phyloP scores from a whole-genome alignment of 441 rosid species.

The Euphorbia celastroides region DNA sequence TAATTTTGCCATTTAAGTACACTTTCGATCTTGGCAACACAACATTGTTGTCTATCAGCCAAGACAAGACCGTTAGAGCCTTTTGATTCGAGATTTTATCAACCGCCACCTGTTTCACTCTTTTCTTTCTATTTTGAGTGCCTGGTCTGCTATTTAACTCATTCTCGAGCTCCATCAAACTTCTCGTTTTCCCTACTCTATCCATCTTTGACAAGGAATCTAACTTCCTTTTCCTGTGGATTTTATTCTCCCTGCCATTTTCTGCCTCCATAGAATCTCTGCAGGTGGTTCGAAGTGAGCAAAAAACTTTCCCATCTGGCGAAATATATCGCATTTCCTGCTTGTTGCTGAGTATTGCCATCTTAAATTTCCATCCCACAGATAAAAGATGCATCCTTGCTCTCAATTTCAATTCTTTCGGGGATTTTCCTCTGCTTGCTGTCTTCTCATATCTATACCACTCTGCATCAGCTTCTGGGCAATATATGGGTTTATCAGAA shows the following conservation, averaged over 20 bases:
- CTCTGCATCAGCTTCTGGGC: constrained; percentile 42
- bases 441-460: constrained; percentile 27
- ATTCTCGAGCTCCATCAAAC: constrained; percentile 8
- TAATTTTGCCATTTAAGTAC: constrained; percentile 30
- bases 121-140: constrained; percentile 26
- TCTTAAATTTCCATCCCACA: constrained; percentile 44
- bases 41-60: constrained; percentile 65
- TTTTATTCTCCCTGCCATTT: constrained; percentile 9
- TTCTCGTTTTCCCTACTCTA: constrained; percentile 21
- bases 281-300: constrained; percentile 48
- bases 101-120: constrained; percentile 34
- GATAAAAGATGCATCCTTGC: constrained; percentile 47
- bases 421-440: background rate
- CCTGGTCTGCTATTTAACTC: too few species aligned
- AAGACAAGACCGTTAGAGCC: constrained; percentile 57
- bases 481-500: constrained; percentile 28
- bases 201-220: constrained; percentile 16
- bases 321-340: constrained; percentile 25
- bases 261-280: constrained; percentile 20
- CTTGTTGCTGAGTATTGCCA: constrained; percentile 7
- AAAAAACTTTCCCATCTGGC: constrained; percentile 33
- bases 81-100: constrained; percentile 30
- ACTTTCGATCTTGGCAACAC: constrained; percentile 61
- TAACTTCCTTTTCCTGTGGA: constrained; percentile 25
- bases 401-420: constrained; percentile 18